Percentiles rank a stretch among this genome's conserved stretches.
Evolutionary conservation across 192 early-diverging fungal species (phyloP).

Genomic region (Backusella morwellensis): DNA sequence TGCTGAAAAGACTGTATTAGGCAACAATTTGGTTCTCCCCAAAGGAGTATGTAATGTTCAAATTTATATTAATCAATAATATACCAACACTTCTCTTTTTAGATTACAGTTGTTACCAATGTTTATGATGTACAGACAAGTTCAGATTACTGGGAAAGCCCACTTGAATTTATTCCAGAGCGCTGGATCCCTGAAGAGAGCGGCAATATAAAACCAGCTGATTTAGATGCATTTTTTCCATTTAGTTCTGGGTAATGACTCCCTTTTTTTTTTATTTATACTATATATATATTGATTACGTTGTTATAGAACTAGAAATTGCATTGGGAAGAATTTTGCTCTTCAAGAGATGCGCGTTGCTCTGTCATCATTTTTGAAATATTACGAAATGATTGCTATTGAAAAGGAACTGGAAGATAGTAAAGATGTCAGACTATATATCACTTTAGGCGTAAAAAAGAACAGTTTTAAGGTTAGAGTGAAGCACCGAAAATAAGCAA

Average conservation of each 20-base stretch:
- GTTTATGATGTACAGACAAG: conserved; percentile 15
- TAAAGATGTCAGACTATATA: conserved; percentile 45
- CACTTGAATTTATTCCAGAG: conserved; percentile 30
- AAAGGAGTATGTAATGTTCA: conserved; percentile 26
- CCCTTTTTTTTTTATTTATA: not conserved
- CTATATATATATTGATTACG: not conserved
- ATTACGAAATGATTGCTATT: conserved; percentile 43
- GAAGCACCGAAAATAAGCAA: not conserved
- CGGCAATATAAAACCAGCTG: conserved; percentile 16
- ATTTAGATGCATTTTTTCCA: conserved; percentile 43
- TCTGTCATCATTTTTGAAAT: conserved; percentile 41
- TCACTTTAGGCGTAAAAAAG: conserved; percentile 18
- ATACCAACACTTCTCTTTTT: not conserved
- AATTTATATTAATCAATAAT: not conserved
- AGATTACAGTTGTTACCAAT: conserved; percentile 14
- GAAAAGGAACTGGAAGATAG: conserved; percentile 60
- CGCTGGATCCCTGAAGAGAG: conserved; percentile 21
- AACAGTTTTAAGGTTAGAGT: conserved; percentile 18
- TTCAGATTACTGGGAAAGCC: conserved; percentile 22
- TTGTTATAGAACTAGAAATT: conserved; percentile 38
- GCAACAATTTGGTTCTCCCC: conserved; percentile 38
- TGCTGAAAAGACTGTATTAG: conserved; percentile 37
- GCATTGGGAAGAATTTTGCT: conserved; percentile 53
- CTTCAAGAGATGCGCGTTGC: conserved; percentile 49
- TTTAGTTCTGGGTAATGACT: conserved; percentile 44